Conservation (phyloP, 805 yeast genomes). For the Candida quercuum region DNA sequence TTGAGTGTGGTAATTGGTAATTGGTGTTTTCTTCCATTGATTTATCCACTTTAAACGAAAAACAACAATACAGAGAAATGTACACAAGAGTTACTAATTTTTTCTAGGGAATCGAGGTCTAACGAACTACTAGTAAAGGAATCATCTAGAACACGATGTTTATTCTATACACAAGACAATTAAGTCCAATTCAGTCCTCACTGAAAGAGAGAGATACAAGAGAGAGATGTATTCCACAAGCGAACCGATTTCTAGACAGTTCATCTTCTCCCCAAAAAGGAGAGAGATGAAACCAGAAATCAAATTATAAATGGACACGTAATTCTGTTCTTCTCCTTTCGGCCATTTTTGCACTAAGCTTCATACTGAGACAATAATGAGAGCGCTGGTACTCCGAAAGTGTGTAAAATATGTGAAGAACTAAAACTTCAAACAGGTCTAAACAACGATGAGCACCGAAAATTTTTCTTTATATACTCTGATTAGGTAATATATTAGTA, state of each 20-base stretch:
- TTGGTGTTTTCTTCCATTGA: too few species aligned
- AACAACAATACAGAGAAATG: background rate
- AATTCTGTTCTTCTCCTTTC: conserved; percentile 21
- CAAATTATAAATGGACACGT: conserved; percentile 22
- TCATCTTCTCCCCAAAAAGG: background rate
- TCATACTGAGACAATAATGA: conserved; percentile 15
- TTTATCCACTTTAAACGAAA: background rate
- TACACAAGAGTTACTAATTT: too few species aligned
- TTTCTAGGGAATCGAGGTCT: too few species aligned
- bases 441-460: too few species aligned
- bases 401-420: conserved; percentile 21
- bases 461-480: too few species aligned
- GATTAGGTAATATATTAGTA: too few species aligned
- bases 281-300: conserved; percentile 11
- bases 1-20: too few species aligned
- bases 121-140: too few species aligned
- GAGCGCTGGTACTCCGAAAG: conserved; percentile 28
- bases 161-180: background rate
- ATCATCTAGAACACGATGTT: too few species aligned
- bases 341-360: conserved; percentile 25
- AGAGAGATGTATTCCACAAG: conserved; percentile 23
- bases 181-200: background rate
- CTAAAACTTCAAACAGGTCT: conserved; percentile 3
- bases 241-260: conserved; percentile 20
- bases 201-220: too few species aligned